Percentiles rank a stretch among this genome's conserved stretches.
Evolutionary conservation across 2,329 filamentous ascomycete genomes (phyloP).

Genomic region (Alternaria consortialis): DNA sequence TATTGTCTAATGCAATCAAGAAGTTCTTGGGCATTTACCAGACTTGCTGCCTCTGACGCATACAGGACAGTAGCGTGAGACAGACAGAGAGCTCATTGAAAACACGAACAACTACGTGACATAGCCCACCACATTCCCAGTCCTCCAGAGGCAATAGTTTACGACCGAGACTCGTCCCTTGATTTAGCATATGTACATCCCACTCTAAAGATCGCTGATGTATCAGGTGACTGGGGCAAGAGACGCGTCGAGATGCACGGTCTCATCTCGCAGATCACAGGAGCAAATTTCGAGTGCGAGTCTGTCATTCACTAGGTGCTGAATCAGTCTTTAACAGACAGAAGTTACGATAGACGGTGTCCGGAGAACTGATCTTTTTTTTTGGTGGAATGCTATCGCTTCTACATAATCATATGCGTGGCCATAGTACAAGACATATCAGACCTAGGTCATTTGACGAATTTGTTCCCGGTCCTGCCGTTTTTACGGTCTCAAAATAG

Average conservation of each 20-base stretch:
- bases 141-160: neutral
- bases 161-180: neutral
- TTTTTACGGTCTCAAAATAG: slow-evolving; percentile 5
- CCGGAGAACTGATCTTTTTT: slow-evolving; percentile 4
- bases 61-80: neutral
- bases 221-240: neutral
- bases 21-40: neutral
- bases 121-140: neutral
- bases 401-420: slow-evolving; percentile 14
- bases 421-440: slow-evolving; percentile 3
- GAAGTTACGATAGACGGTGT: neutral
- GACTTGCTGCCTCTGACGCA: neutral
- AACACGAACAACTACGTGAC: neutral
- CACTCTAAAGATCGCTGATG: neutral
- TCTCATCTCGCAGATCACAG: neutral
- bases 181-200: neutral
- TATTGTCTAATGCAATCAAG: neutral
- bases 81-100: neutral
- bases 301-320: neutral
- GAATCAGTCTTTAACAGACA: neutral
- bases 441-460: neutral
- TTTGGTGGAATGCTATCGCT: slow-evolving; percentile 18
- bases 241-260: neutral
- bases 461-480: slow-evolving; percentile 5
- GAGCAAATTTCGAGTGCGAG: neutral